Evolutionary conservation across 164 flowering plant genomes (phyloP), one percentile per base, ranked within the genome.

Genomic region (Macadamia tetraphylla): DNA sequence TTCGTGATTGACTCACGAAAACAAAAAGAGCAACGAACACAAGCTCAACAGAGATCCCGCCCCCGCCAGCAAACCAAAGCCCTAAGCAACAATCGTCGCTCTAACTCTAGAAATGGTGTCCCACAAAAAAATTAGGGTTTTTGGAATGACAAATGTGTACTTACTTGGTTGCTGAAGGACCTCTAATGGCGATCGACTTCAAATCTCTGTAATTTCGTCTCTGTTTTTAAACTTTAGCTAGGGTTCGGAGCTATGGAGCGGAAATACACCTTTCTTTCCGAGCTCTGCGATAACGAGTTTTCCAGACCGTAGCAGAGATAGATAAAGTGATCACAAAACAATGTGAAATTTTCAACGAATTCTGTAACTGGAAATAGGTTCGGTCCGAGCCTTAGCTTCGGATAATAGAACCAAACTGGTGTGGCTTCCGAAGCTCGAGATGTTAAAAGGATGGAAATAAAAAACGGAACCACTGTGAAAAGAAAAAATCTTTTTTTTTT

Each of bases 301-400:
- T 23, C 10, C 55, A 51, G 79, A 55, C 44, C 15, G 30, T 11
- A 18, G 65, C 42, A 78, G 77, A 81, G 79, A 80, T 73, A 81
- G 79, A 80, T 73, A 80, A 81, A 81, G 81, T 76, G 80, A 75
- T 73, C 74, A 70, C 2, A 53, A 80, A 72, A 73, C 62, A 74
- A 74, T 75, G 80, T 72, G 75, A 80, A 82, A 82, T 68, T 84
- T 84, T 82, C 87, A 81, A 82, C 85, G 85, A 79, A 79, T 78
- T 69, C 74, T 57, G 75, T 58, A 48, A 72, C 73, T 58, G 70
- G 14, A 63, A 60, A 9, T 35, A 65, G 85, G 75, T 51, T 75
- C 78, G 81, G 83, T 35, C 62, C 68, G 58, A 62, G 46, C 44
- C 73, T 62, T 0, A 55, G 73, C 60, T 29, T 69, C 57, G 23